These are phyloP conservation scores for Pseudogymnoascus sp. DNA, from an alignment of 2,329 filamentous ascomycete species.

Conservation along the genomic window DNA sequence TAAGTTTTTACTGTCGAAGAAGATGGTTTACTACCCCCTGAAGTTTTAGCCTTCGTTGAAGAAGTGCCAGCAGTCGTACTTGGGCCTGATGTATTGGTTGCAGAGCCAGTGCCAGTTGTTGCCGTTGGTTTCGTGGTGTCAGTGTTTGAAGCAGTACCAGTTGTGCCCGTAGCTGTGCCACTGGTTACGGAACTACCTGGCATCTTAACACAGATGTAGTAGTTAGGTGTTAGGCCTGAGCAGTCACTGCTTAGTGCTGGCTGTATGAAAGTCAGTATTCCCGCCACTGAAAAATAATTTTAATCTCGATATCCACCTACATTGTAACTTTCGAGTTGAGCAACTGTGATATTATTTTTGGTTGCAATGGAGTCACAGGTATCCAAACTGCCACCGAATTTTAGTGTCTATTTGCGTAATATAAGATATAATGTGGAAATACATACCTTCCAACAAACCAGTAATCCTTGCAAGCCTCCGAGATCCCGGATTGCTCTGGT, in stretches of 20 bases:
- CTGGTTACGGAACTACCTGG: neutral
- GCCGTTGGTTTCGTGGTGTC: neutral
- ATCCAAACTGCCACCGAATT: neutral
- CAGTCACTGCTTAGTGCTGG: constrained; percentile 7
- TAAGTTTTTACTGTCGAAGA: neutral
- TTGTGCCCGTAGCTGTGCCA: neutral
- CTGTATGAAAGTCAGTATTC: neutral
- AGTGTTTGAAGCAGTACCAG: neutral
- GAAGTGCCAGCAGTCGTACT: neutral
- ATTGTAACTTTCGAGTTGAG: constrained; percentile 8
- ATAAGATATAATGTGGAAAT: neutral
- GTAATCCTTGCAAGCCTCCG: neutral
- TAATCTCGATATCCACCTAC: neutral
- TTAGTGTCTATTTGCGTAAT: neutral
- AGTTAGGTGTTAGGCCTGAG: constrained; percentile 7
- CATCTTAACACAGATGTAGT: constrained; percentile 11
- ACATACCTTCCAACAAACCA: constrained; percentile 11
- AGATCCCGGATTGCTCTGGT: constrained; percentile 9
- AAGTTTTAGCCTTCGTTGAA: neutral
- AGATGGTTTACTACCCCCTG: neutral
- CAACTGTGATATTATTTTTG: constrained; percentile 5
- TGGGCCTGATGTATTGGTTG: neutral
- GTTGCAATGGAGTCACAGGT: constrained; percentile 3
- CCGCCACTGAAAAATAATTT: neutral
- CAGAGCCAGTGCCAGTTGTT: neutral